phyloP scores from a whole-genome alignment of 2,329 filamentous ascomycete species.

The Hypomyces perniciosus region DNA sequence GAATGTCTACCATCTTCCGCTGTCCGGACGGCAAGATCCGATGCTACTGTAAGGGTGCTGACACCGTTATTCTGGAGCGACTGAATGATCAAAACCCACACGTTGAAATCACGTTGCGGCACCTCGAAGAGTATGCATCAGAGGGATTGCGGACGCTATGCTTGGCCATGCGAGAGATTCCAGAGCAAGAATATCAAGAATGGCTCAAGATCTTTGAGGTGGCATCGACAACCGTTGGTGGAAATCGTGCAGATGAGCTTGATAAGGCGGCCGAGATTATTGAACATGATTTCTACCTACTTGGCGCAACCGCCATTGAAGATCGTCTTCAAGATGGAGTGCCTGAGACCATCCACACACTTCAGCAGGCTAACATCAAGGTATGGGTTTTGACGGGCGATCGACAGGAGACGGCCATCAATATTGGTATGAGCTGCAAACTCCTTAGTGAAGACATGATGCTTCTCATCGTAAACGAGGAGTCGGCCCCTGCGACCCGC shows the following conservation, averaged over 20 bases:
- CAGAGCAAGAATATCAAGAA: constrained; percentile 80
- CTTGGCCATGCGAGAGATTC: constrained; percentile 86
- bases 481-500: constrained; percentile 68
- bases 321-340: constrained; percentile 96
- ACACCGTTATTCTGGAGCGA: constrained; percentile 94
- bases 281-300: constrained; percentile 82
- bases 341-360: constrained; percentile 93
- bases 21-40: constrained; percentile 94
- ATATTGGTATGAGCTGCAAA: constrained; percentile 99
- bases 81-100: constrained; percentile 77
- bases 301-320: constrained; percentile 95
- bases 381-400: constrained; percentile 98
- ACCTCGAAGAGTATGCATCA: constrained; percentile 97
- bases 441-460: constrained; percentile 99
- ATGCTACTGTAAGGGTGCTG: constrained; percentile 92
- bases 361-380: constrained; percentile 96
- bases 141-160: constrained; percentile 93
- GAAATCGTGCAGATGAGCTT: constrained; percentile 87
- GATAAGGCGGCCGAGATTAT: constrained; percentile 97
- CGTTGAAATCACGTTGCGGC: constrained; percentile 82
- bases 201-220: constrained; percentile 85
- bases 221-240: constrained; percentile 82
- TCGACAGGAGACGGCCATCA: constrained; percentile 97
- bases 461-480: constrained; percentile 91
- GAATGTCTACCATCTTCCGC: constrained; percentile 96